Base-by-base conservation (phyloP, 2,329 filamentous ascomycete genomes). In the Myotisia sp. region DNA sequence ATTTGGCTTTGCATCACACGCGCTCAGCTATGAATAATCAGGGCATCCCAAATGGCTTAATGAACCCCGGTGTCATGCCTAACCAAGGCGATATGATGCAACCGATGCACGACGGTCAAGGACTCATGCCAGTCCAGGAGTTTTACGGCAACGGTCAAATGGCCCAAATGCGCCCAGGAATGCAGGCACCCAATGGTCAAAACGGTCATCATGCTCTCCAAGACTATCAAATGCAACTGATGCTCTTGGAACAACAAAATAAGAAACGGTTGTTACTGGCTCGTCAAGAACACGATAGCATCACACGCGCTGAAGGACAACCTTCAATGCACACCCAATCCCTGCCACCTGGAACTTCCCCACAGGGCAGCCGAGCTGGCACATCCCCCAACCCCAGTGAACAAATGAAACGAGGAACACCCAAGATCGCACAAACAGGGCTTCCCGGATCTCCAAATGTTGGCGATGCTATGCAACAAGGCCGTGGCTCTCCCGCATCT, bases 81-180 rank as follows among this genome's bases (percentile, higher is more conserved):
- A 72, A 70, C 39, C 82, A 90, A 63, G 78, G 77, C 45, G 90
- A 85, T 27, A 81, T 93, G 76, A 80, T 90, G 63, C 63, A 68
- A 33, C 74, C 74, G 49, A 79, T 78, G 50, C 72, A 77, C 40
- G 78, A 85, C 46, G 72, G 50, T 34, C 58, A 62, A 43, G 55
- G 46, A 45, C 50, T 59, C 45, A 55, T 61, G 44, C 55, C 53
- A 22, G 55, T 63, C 50, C 55, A 55, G 40, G 55, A 60, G 32
- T 84, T 80, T 53, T 80, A 79, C 48, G 61, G 68, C 12, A 48
- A 48, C 31, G 48, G 60, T 22, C 71, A 76, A 10, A 69, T 76
- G 59, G 60, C 54, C 10, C 39, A 44, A 29, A 43, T 41, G 30
- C 38, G 42, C 31, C 29, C 22, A 10, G 44, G 42, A 18, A 50